Evolutionary conservation across 768 basidiomycete genomes (phyloP).

Genomic region (Tylopilus balloui): DNA sequence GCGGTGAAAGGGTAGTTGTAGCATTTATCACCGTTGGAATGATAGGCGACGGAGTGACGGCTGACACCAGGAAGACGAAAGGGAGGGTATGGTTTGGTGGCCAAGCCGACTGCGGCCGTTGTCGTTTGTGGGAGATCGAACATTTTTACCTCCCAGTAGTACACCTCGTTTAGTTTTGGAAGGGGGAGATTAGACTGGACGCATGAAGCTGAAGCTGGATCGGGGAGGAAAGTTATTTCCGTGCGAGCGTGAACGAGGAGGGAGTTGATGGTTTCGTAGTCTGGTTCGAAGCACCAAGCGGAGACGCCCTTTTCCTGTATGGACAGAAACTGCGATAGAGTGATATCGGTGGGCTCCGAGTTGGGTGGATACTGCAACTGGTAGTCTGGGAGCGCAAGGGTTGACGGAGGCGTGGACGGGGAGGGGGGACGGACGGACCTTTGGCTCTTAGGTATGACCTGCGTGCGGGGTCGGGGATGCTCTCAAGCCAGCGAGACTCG

Average conservation of each 20-base stretch:
- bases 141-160: conserved; percentile 99
- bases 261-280: conserved; percentile 91
- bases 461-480: conserved; percentile 57
- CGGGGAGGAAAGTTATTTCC: conserved; percentile 96
- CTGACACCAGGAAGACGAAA: conserved; percentile 88
- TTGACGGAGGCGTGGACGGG: background rate
- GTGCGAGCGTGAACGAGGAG: conserved; percentile 93
- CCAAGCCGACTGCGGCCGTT: conserved; percentile 86
- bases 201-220: conserved; percentile 88
- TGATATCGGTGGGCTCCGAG: conserved; percentile 97
- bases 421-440: conserved; percentile 48
- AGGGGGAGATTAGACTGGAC: conserved; percentile 97
- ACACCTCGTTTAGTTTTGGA: conserved; percentile 97
- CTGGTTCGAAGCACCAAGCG: conserved; percentile 99
- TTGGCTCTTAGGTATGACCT: conserved; percentile 80
- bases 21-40: conserved; percentile 94
- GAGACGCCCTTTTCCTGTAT: conserved; percentile 99
- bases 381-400: conserved; percentile 49
- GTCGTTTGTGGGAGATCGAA: conserved; percentile 90
- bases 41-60: conserved; percentile 89
- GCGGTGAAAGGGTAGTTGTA: conserved; percentile 95
- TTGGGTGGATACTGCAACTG: conserved; percentile 90
- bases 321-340: conserved; percentile 94
- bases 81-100: conserved; percentile 94
- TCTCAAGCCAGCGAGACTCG: conserved; percentile 92